Conservation (phyloP, 2,329 filamentous ascomycete genomes). For the Amesomyces nigricolor region DNA sequence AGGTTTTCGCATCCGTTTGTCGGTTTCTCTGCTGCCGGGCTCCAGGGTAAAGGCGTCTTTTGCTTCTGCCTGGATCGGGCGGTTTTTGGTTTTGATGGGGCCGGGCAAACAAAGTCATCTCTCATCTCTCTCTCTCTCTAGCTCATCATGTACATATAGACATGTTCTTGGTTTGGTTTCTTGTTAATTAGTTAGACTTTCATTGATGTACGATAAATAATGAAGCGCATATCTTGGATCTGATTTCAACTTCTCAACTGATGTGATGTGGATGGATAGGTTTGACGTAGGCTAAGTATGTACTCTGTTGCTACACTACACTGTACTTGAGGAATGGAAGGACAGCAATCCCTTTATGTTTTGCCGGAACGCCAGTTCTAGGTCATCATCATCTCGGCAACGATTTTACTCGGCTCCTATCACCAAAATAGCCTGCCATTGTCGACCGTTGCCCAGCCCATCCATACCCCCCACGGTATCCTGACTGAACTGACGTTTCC, state of each 20-base stretch:
- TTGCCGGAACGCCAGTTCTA: background rate
- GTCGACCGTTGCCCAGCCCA: background rate
- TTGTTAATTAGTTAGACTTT: background rate
- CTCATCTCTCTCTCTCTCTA: conserved; percentile 12
- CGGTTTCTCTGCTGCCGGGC: conserved; percentile 5
- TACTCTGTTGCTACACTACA: background rate
- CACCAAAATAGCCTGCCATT: too few species aligned
- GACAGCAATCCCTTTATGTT: background rate
- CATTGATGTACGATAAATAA: conserved; percentile 9
- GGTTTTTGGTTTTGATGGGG: background rate
- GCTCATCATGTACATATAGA: conserved; percentile 13
- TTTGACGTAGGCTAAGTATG: background rate
- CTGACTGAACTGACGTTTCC: conserved; percentile 5
- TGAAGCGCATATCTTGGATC: background rate
- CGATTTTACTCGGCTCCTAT: too few species aligned
- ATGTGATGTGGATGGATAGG: too few species aligned
- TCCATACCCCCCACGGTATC: background rate
- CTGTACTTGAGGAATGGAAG: background rate
- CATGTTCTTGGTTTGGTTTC: background rate
- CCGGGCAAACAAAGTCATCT: conserved; percentile 5
- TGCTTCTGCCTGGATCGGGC: background rate
- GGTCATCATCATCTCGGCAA: background rate
- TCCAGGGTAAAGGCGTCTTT: background rate
- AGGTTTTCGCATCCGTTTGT: background rate
- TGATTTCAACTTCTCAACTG: background rate